Conservation (phyloP, 2,329 filamentous ascomycete species). For the Biscogniauxia marginata region DNA sequence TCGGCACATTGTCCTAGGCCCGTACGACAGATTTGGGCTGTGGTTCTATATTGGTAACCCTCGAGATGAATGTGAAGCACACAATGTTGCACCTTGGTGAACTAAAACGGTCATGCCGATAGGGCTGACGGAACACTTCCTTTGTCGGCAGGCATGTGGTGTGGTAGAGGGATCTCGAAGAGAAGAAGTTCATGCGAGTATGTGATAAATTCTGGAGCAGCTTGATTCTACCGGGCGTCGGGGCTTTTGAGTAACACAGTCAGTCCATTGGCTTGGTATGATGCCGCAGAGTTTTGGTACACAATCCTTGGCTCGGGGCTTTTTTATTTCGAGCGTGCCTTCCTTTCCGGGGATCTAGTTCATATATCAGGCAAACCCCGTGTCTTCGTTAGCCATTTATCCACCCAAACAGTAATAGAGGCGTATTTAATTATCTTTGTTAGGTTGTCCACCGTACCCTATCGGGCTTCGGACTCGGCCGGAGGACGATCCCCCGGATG, state of each 20-base stretch:
- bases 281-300: neutral
- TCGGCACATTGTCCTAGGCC: neutral
- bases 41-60: neutral
- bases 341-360: neutral
- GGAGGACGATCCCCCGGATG: conserved; percentile 18
- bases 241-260: neutral
- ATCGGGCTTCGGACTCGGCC: conserved; percentile 20
- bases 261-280: neutral
- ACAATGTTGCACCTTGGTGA: neutral
- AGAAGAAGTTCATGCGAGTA: neutral
- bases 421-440: conserved; percentile 5
- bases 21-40: neutral
- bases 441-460: neutral
- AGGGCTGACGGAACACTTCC: neutral
- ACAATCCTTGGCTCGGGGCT: neutral
- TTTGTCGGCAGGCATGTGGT: neutral
- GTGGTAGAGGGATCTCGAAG: neutral
- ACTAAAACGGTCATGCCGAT: neutral
- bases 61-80: neutral
- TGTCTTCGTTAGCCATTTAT: conserved; percentile 6
- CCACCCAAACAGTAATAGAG: conserved; percentile 15
- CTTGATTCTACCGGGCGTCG: neutral
- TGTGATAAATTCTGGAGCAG: neutral
- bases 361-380: neutral
- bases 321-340: neutral